Base-by-base conservation (phyloP, 306 rosid species). In the Morella rubra region DNA sequence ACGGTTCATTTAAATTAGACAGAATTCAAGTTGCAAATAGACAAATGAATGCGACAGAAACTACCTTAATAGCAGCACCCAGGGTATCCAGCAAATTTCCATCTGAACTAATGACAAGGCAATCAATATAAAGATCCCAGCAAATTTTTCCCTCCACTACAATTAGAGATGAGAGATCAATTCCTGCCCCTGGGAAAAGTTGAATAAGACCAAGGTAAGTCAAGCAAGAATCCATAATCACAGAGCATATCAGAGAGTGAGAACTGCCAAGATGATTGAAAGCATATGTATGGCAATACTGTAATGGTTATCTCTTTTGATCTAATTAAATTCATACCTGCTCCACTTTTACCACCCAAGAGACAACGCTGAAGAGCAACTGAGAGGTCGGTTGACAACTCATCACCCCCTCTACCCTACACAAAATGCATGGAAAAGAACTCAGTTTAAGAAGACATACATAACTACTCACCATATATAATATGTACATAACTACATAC, bases 341-440 rank as follows among this genome's bases (percentile, higher is more conserved):
- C 89, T 20, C 94, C 98, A 81, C 94, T 89, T 86, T 85, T 87
- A 78, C 87, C 93, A 69, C 98, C 98, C 82, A 91, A 84, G 76
- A 91, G 90, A 81, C 94, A 87, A 59, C 81, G 73, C 47, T 87
- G 91, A 82, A 93, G 93, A 53, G 96, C 87, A 44, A 52, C 59
- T 6, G 96, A 86, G 69, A 91, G 90, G 77, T 93, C 97, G 13
- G 89, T 71, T 16, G 98, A 87, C 81, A 93, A 79, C 73, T 90
- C 96, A 37, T 93, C 96, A 78, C 97, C 97, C 60, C 97, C 97
- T 84, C 97, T 89, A 55, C 96, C 97, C 98, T 91, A 82, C 51
- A 64, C 22, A 41, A 53, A 40, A 51, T 59, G 73, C 64, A 64
- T 8, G 20, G 41, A 8, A 27, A 0, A 56, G 37, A 42, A 40